A percentile compares a stretch with the other conserved stretches of the same genome.
These are phyloP conservation scores for Botrytis elliptica DNA, from an alignment of 2,329 filamentous ascomycete species.

Conservation along the genomic window DNA sequence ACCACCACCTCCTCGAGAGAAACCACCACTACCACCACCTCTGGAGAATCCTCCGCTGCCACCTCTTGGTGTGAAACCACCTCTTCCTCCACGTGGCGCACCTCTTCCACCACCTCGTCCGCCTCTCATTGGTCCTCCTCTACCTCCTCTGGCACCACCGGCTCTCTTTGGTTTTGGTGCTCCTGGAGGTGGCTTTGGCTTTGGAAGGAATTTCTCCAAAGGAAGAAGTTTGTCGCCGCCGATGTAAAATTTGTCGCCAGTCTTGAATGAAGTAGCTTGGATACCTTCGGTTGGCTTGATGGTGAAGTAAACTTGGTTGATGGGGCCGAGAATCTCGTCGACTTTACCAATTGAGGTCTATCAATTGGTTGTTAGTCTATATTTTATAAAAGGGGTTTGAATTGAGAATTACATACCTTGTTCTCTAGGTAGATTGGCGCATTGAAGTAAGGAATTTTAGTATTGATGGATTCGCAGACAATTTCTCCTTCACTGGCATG, in stretches of 20 bases:
- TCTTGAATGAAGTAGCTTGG: constrained; percentile 89
- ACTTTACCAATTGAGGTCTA: constrained; percentile 90
- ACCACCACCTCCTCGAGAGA: constrained; percentile 39
- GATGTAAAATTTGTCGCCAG: constrained; percentile 97
- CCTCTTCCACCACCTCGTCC: constrained; percentile 48
- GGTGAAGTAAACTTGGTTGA: constrained; percentile 98
- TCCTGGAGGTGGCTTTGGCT: constrained; percentile 74
- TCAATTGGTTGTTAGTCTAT: constrained; percentile 14
- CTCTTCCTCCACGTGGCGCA: constrained; percentile 47
- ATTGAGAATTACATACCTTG: constrained; percentile 57
- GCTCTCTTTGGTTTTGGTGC: constrained; percentile 68
- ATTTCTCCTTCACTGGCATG: constrained; percentile 97
- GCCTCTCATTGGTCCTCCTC: constrained; percentile 46
- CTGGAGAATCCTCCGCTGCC: constrained; percentile 43
- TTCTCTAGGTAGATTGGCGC: constrained; percentile 98
- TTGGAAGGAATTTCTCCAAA: constrained; percentile 93
- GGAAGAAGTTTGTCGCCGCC: constrained; percentile 91
- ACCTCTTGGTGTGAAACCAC: constrained; percentile 48
- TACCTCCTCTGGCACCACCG: constrained; percentile 56
- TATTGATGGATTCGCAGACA: constrained; percentile 92
- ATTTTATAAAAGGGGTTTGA: too few relatives aligned
- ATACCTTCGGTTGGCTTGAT: constrained; percentile 97
- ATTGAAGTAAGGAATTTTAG: constrained; percentile 98
- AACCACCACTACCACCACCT: constrained; percentile 37
- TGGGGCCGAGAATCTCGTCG: constrained; percentile 94